Percentiles rank a stretch among this genome's conserved stretches.
Conservation (phyloP, 768 basidiomycete genomes). For the Calocybe indica region DNA sequence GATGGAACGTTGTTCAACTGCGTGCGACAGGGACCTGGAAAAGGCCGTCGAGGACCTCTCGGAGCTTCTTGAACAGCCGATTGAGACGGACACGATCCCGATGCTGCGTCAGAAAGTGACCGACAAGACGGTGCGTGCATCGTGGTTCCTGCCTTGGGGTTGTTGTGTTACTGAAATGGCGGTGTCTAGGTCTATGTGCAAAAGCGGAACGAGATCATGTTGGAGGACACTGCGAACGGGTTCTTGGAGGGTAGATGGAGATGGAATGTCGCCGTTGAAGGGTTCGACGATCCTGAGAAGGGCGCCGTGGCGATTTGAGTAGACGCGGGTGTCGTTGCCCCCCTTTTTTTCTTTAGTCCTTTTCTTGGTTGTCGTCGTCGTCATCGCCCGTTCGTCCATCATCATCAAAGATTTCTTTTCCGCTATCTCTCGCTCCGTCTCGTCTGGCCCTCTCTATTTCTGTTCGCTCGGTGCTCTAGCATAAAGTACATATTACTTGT, state of each 20-base stretch:
- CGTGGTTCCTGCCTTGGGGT: constrained; percentile 1
- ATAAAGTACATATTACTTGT: too few species aligned
- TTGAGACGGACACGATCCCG: constrained; percentile 81
- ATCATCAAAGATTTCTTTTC: too few species aligned
- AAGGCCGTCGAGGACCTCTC: constrained; percentile 93
- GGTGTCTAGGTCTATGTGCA: constrained; percentile 77
- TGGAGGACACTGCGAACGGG: constrained; percentile 91
- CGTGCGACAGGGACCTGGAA: constrained; percentile 70
- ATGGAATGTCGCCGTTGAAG: constrained; percentile 72
- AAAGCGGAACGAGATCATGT: constrained; percentile 91
- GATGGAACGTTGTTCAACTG: not conserved
- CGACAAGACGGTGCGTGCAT: constrained; percentile 75
- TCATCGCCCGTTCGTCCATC: too few species aligned
- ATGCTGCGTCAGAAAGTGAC: constrained; percentile 87
- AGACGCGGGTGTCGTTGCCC: too few species aligned
- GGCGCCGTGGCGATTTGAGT: not conserved
- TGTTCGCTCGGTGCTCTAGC: too few species aligned
- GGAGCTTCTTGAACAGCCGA: constrained; percentile 86
- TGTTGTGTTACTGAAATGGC: not conserved
- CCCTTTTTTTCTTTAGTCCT: too few species aligned
- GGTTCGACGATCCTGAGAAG: constrained; percentile 52
- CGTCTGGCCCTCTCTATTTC: too few species aligned
- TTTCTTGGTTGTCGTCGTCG: too few species aligned
- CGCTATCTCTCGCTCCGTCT: too few species aligned
- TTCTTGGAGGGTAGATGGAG: constrained; percentile 82